Conservation (phyloP, 768 basidiomycete genomes). For the Collybiopsis luxurians region DNA sequence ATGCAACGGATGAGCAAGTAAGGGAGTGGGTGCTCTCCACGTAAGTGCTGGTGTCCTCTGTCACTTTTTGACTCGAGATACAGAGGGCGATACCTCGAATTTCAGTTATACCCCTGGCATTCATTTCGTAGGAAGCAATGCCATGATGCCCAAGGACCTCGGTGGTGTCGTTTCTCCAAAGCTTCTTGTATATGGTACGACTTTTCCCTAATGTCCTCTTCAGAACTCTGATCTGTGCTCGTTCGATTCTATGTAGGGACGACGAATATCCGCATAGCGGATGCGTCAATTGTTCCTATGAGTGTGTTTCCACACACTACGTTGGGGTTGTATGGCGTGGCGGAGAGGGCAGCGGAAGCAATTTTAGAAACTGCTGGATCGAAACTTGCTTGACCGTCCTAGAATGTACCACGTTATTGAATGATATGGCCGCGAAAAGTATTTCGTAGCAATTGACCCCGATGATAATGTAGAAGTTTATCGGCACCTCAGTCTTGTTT, state of each 20-base stretch:
- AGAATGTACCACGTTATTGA: no score
- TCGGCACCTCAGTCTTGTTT: no score
- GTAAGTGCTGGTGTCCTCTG: background rate
- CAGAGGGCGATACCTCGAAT: no score
- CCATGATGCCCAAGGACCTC: conserved; percentile 14
- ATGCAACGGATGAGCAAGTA: conserved; percentile 13
- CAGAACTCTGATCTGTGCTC: background rate
- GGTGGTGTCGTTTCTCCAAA: conserved; percentile 15
- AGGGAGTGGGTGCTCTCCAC: conserved; percentile 12
- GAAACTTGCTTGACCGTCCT: no score
- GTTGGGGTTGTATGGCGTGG: conserved; percentile 24
- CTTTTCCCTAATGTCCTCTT: background rate
- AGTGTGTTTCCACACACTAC: conserved; percentile 22
- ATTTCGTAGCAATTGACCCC: no score
- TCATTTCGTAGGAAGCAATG: conserved; percentile 15
- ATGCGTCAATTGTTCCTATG: conserved; percentile 26
- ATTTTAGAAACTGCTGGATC: no score
- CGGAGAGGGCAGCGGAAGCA: conserved; percentile 24
- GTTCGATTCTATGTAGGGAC: conserved; percentile 4
- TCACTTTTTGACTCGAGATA: background rate
- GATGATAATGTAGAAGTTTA: no score
- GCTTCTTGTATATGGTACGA: conserved; percentile 13
- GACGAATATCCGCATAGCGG: conserved; percentile 23
- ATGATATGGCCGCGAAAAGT: no score
- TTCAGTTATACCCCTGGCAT: conserved; percentile 13